Evolutionary conservation across 208 protist species (phyloP), one percentile per base, ranked within the genome.

Genomic region (Perkinsela sp.): DNA sequence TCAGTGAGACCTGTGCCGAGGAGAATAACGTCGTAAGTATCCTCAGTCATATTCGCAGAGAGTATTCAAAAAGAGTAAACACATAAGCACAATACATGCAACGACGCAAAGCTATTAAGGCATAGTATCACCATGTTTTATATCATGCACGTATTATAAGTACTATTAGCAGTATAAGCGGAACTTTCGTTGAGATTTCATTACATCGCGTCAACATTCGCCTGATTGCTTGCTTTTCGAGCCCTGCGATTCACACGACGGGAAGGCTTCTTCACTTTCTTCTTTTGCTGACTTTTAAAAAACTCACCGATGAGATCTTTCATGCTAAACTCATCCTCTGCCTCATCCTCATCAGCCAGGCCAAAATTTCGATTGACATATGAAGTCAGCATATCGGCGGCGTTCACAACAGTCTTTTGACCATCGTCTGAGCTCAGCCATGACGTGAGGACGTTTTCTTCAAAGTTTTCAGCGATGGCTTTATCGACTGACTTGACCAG

Each of bases 1-100:
- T 98, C 96, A 67, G 95, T 98, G n/a, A 99, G 84, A 30, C 97
- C 97, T 1, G 97, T 99, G 66, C 96, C 97, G 40, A 98, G 90
- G 29, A 99, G 92, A 77, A 99, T 96, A 32, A 80, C 88, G 77
- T 99, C 87, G 72, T 93, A 93, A 0, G 67, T 78, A 40, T 90
- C 84, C 40, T 92, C 82, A n/a, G n/a, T n/a, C 87, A 90, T 92
- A 31, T 31, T 69, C 70, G 31, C 1, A 66, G 74, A 32, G 15
- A 31, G 30, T 31, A 74, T 15, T 74, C 65, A 31, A 13, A 2
- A 32, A 31, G 68, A 15, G 31, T 72, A 28, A 1, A 1, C 48
- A 6, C n/a, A 29, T 31, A 22, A 68, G 69, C 68, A 16, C n/a
- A 31, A n/a, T 13, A 28, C 15, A n/a, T 65, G n/a, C 32, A 32